A percentile compares a stretch with the other conserved stretches of the same genome.
These are phyloP conservation scores for Chiua virens DNA, from an alignment of 768 basidiomycete species.

Conservation along the genomic window DNA sequence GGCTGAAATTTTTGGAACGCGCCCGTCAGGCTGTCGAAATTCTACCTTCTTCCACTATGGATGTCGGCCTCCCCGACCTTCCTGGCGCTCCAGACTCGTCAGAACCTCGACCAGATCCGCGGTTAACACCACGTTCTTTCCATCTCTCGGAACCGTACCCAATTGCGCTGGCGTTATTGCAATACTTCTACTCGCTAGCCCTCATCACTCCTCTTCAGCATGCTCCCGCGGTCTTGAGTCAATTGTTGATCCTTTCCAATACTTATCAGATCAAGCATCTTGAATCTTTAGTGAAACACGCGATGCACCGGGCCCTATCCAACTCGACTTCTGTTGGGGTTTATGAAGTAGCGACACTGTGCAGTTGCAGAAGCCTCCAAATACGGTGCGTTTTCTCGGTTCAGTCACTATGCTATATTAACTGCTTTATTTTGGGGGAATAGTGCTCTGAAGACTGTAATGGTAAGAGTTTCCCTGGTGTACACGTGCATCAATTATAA, in stretches of 20 bases:
- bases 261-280: slow-evolving; percentile 81
- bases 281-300: slow-evolving; percentile 81
- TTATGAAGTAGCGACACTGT: slow-evolving; percentile 93
- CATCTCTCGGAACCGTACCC: slow-evolving; percentile 88
- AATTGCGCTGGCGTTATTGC: slow-evolving; percentile 82
- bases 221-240: slow-evolving; percentile 84
- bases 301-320: slow-evolving; percentile 86
- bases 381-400: slow-evolving; percentile 60
- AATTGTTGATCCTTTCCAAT: slow-evolving; percentile 78
- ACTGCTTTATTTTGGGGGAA: slow-evolving; percentile 4
- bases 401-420: slow-evolving; percentile 12
- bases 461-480: slow-evolving; percentile 48
- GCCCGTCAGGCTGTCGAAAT: slow-evolving; percentile 57
- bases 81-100: slow-evolving; percentile 49
- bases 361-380: slow-evolving; percentile 84
- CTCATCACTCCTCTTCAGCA: slow-evolving; percentile 91
- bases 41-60: slow-evolving; percentile 60
- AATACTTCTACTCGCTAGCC: slow-evolving; percentile 90
- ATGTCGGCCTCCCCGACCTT: slow-evolving; percentile 62
- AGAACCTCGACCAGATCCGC: slow-evolving; percentile 67
- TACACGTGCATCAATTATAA: not conserved
- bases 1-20: slow-evolving; percentile 54
- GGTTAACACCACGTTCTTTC: slow-evolving; percentile 76
- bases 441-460: slow-evolving; percentile 80
- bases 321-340: slow-evolving; percentile 87